These are phyloP conservation scores for Botrytis galanthina DNA, from an alignment of 2,329 filamentous ascomycete genomes.

Conservation along the genomic window DNA sequence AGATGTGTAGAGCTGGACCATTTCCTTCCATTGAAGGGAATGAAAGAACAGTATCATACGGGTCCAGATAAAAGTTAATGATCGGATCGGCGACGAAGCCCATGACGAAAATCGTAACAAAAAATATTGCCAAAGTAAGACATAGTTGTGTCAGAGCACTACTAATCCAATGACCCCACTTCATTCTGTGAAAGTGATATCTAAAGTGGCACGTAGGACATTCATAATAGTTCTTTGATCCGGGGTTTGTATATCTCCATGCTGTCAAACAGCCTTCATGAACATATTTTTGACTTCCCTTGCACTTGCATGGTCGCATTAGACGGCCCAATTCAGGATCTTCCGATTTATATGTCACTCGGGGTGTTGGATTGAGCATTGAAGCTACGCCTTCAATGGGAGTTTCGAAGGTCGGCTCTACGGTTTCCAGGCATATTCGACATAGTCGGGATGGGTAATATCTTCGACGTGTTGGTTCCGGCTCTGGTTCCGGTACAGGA, in stretches of 20 bases:
- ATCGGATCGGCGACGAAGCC: constrained; percentile 93
- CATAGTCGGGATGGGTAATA: constrained; percentile 74
- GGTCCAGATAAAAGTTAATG: constrained; percentile 83
- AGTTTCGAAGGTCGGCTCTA: constrained; percentile 58
- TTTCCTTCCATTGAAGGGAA: constrained; percentile 44
- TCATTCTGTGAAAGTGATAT: constrained; percentile 76
- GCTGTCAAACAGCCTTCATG: constrained; percentile 84
- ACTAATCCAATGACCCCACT: constrained; percentile 68
- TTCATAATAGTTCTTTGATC: constrained; percentile 72
- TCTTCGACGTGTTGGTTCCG: constrained; percentile 37
- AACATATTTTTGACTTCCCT: constrained; percentile 88
- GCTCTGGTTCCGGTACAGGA: background rate
- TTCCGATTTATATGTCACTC: constrained; percentile 70
- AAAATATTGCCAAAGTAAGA: constrained; percentile 70
- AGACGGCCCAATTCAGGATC: constrained; percentile 73
- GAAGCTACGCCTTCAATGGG: constrained; percentile 53
- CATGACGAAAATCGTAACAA: constrained; percentile 72
- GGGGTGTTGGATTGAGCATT: constrained; percentile 54
- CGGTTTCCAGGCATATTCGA: constrained; percentile 80
- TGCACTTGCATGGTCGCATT: constrained; percentile 88
- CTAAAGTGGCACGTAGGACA: constrained; percentile 85
- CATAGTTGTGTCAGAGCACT: constrained; percentile 64
- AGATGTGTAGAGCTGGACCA: constrained; percentile 38
- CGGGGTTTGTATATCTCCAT: constrained; percentile 76
- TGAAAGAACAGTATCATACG: constrained; percentile 58